Evolutionary conservation across 2,329 filamentous ascomycete species (phyloP), one percentile per base, ranked within the genome.

Genomic region (Aspergillus candidus): DNA sequence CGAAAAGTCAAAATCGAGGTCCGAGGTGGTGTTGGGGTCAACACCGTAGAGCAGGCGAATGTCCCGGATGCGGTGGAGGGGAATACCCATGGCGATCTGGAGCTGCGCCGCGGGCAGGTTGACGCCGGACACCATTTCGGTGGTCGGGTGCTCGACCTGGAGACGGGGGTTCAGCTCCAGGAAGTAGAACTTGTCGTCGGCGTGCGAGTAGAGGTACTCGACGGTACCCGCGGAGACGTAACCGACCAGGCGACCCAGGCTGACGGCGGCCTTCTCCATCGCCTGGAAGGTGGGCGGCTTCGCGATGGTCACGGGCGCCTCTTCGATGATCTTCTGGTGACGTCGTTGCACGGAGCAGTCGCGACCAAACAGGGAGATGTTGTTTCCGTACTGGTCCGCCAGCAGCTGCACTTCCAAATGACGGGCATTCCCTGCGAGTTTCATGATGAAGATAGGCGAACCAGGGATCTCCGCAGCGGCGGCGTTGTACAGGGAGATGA

Each of bases 381-480:
- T 97, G 80, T 98, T 96, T 64, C 94, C 93, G 68, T 98, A 98
- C 77, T 98, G 89, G 75, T 98, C 94, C 53, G 93, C 94, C 42
- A 98, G 78, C 54, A 98, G 76, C 73, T 98, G 93, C 46, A 98
- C 94, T 72, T 98, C 93, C 72, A 98, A 76, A 78, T 98, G 93
- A 57, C 93, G 79, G 33, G 93, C 93, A 65, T 94, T 95, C 57
- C 91, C 93, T 39, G 93, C 93, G 52, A 98, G 77, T 81, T 98
- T 96, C 93, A 98, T 98, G 74, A 98, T 94, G 79, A 98, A 98
- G 71, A 98, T 98, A 56, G 94, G 93, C 27, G 93, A 98, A 38
- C 94, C 94, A 10, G 93, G 94, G 56, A 98, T 97, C 70, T 98
- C 94, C 68, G 85, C 94, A 4, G 93, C 90, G 15, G 94, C 93